Percentiles rank a stretch among this genome's conserved stretches.
These are phyloP conservation scores for Nicotiana undulata DNA, from an alignment of 257 asterid genomes.

Conservation along the genomic window DNA sequence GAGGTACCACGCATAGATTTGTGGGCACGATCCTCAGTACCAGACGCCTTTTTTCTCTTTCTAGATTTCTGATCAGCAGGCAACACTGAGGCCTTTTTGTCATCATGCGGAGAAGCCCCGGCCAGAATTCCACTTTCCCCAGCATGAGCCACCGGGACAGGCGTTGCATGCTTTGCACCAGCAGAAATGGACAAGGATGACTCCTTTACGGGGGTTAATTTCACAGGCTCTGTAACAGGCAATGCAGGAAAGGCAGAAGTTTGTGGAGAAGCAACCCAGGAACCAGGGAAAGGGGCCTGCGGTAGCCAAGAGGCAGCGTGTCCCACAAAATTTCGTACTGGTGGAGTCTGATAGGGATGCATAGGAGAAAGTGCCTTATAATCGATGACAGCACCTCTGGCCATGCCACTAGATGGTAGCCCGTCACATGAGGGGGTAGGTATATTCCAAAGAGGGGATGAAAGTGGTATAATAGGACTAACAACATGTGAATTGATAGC, in stretches of 20 bases:
- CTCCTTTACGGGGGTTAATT: slow-evolving; percentile 43
- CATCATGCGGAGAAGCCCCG: slow-evolving; percentile 39
- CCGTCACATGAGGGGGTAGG: slow-evolving; percentile 65
- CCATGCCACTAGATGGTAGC: slow-evolving; percentile 39
- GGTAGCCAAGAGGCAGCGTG: slow-evolving; percentile 53
- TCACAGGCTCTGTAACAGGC: slow-evolving; percentile 47
- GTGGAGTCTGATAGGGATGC: slow-evolving; percentile 66
- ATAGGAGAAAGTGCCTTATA: slow-evolving; percentile 66
- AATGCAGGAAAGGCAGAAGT: slow-evolving; percentile 53
- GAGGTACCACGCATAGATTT: slow-evolving; percentile 28
- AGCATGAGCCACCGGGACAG: slow-evolving; percentile 31
- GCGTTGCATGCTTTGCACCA: slow-evolving; percentile 27
- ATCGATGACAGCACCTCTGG: slow-evolving; percentile 56
- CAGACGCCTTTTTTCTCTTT: slow-evolving; percentile 68
- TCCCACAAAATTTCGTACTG: slow-evolving; percentile 41
- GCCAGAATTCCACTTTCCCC: slow-evolving; percentile 31
- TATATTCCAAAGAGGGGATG: slow-evolving; percentile 89
- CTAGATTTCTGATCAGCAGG: slow-evolving; percentile 53
- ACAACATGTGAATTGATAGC: slow-evolving; percentile 44
- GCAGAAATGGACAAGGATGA: slow-evolving; percentile 37
- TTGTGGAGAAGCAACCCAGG: slow-evolving; percentile 77
- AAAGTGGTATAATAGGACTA: slow-evolving; percentile 59
- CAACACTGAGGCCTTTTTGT: slow-evolving; percentile 36
- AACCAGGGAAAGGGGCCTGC: slow-evolving; percentile 56
- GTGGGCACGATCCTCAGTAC: slow-evolving; percentile 44